Evolutionary conservation across 768 basidiomycete species (phyloP), one percentile per base, ranked within the genome.

Genomic region (Russula sp.): DNA sequence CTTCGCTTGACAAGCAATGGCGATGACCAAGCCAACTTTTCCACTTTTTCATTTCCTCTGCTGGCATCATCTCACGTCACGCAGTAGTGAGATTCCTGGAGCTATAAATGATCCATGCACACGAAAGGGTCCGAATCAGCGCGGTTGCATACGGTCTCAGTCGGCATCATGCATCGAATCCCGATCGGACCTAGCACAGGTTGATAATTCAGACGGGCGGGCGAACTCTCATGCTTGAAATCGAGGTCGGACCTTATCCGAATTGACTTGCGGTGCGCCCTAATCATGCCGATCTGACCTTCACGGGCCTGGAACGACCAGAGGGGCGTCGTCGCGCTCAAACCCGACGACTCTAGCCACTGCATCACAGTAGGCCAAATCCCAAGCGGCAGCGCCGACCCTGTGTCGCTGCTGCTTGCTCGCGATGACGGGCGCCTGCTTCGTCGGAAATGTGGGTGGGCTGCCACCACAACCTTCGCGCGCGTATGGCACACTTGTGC

Each of bases 11-110:
- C n/a, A n/a, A n/a, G n/a, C n/a, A n/a, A n/a, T n/a, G n/a, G n/a
- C n/a, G n/a, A n/a, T n/a, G n/a, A n/a, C n/a, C n/a, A n/a, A n/a
- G n/a, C n/a, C n/a, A n/a, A n/a, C n/a, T n/a, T n/a, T n/a, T n/a
- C n/a, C n/a, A n/a, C n/a, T n/a, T n/a, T n/a, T n/a, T n/a, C n/a
- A n/a, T n/a, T n/a, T n/a, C n/a, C n/a, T n/a, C n/a, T n/a, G n/a
- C n/a, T 91, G 88, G 88, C 87, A 29, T 3, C 25, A 29, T 29
- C 25, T 29, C 25, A 29, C 25, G 25, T 29, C 25, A 49, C 82
- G 81, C 65, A 80, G 78, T 61, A 88, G 88, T 13, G 88, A 90
- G 72, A 86, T 88, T 61, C 83, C 86, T 43, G 85, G 81, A 29
- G 85, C 87, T 10, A 72, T 71, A 54, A 83, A 90, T 63, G 83